A percentile compares a stretch with the other conserved stretches of the same genome.
phyloP scores from a whole-genome alignment of 2,329 filamentous ascomycete species.

The Pseudopithomyces chartarum region DNA sequence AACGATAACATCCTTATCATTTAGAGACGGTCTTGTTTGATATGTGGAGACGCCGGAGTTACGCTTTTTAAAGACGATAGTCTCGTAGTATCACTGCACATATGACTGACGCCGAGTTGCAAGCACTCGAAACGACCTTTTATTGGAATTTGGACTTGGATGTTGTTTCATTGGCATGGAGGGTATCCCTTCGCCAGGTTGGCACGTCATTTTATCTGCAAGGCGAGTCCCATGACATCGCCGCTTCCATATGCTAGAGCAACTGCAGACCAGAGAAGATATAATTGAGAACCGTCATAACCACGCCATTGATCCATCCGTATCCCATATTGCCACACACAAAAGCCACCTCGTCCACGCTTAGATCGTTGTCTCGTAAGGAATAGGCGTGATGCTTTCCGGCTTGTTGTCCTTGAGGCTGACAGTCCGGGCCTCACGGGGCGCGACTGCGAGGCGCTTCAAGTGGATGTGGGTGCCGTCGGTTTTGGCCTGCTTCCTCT shows the following conservation, averaged over 20 bases:
- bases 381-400: constrained; percentile 87
- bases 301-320: constrained; percentile 46
- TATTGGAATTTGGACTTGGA: constrained; percentile 20
- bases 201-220: constrained; percentile 42
- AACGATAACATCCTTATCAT: too few species aligned
- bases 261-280: constrained; percentile 46
- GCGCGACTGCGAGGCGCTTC: constrained; percentile 85
- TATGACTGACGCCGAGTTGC: too few species aligned
- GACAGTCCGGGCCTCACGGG: constrained; percentile 80
- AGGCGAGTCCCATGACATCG: constrained; percentile 33
- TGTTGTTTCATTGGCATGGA: constrained; percentile 43
- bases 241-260: constrained; percentile 45
- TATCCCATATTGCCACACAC: constrained; percentile 43
- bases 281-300: constrained; percentile 45
- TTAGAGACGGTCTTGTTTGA: too few species aligned
- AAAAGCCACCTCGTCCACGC: constrained; percentile 35
- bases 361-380: constrained; percentile 99
- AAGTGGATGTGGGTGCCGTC: constrained; percentile 86
- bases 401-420: constrained; percentile 81
- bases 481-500: constrained; percentile 91
- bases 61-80: too few species aligned
- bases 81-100: too few species aligned
- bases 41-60: too few species aligned
- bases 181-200: constrained; percentile 42
- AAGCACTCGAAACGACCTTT: neutral